Evolutionary conservation across 176 grass and related monocot genomes (phyloP).

Genomic region (Aegilops sharonensis): DNA sequence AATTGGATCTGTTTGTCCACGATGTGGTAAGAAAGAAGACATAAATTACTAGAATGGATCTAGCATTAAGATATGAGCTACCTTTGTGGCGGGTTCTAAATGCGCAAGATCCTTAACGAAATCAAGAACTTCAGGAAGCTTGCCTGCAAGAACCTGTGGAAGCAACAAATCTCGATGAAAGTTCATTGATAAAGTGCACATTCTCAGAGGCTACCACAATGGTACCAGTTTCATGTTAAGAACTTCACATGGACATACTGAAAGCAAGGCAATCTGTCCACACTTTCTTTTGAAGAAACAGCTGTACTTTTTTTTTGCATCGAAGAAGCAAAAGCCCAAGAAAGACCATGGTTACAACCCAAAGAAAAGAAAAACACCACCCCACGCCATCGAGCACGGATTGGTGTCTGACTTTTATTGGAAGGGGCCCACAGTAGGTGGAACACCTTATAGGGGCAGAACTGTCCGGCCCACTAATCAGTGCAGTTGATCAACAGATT

Average conservation of each 20-base stretch:
- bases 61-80: slow-evolving; percentile 35
- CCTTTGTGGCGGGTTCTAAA: slow-evolving; percentile 89
- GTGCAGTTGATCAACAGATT: too few relatives aligned
- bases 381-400: neutral
- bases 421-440: neutral
- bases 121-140: slow-evolving; percentile 97
- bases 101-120: slow-evolving; percentile 74
- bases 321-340: too few relatives aligned
- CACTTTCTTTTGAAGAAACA: neutral
- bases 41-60: neutral
- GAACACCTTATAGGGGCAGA: neutral
- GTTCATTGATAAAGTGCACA: slow-evolving; percentile 8
- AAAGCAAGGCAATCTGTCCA: slow-evolving; percentile 7
- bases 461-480: neutral
- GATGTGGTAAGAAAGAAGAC: slow-evolving; percentile 19
- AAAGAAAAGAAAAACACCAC: too few relatives aligned
- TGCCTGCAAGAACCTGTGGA: slow-evolving; percentile 77
- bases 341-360: too few relatives aligned
- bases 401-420: slow-evolving; percentile 5
- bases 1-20: slow-evolving; percentile 76
- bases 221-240: neutral
- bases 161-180: slow-evolving; percentile 12
- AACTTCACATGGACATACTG: neutral
- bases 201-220: neutral
- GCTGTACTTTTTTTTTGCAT: too few relatives aligned